Evolutionary conservation across 805 yeast species (phyloP).

Genomic region (Naumovozyma dairenensis): DNA sequence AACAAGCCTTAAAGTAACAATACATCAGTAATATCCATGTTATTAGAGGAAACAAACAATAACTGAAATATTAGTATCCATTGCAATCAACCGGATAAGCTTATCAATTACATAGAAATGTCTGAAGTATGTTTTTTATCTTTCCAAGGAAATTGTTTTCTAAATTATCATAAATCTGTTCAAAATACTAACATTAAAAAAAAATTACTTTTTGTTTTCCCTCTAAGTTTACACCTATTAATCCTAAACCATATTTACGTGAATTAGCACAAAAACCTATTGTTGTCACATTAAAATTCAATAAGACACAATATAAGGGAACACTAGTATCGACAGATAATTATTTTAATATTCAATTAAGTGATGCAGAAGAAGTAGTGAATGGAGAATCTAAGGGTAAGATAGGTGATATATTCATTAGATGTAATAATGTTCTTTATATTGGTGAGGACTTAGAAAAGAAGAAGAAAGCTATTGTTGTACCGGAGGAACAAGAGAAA

Average conservation of each 20-base stretch:
- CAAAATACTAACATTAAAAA: no score
- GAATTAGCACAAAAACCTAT: constrained; percentile 64
- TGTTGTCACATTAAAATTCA: constrained; percentile 80
- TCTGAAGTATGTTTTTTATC: constrained; percentile 1
- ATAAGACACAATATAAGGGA: constrained; percentile 80
- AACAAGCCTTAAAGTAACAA: no score
- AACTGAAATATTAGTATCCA: no score
- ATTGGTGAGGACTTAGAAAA: constrained; percentile 8
- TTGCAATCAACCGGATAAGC: no score
- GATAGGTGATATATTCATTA: constrained; percentile 70
- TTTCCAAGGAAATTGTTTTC: no score
- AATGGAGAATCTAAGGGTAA: constrained; percentile 40
- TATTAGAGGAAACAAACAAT: no score
- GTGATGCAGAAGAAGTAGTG: constrained; percentile 45
- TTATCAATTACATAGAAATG: no score
- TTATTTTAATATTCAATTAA: constrained; percentile 81
- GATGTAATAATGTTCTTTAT: constrained; percentile 82
- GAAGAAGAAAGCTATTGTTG: no score
- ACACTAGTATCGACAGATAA: constrained; percentile 70
- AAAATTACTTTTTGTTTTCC: not conserved
- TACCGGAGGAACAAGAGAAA: not conserved
- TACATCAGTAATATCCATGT: no score
- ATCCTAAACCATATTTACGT: constrained; percentile 85
- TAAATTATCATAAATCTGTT: no score
- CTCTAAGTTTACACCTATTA: constrained; percentile 45